A percentile compares a stretch with the other conserved stretches of the same genome.
These are phyloP conservation scores for Ascoidea tarda DNA, from an alignment of 805 yeast species.

Conservation along the genomic window DNA sequence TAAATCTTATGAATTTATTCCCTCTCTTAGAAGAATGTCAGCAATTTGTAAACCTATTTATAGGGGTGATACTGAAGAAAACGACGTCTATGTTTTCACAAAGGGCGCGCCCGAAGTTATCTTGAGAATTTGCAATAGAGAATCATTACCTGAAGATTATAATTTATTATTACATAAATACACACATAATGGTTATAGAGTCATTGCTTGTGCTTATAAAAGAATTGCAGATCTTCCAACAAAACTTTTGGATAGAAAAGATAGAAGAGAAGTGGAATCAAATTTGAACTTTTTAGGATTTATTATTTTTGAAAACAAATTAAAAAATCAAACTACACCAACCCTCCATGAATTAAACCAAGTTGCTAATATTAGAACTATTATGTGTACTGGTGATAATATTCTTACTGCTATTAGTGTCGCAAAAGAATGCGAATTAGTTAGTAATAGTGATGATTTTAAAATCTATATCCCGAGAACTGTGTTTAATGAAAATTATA, in stretches of 20 bases:
- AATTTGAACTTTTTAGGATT: constrained; percentile 72
- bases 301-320: constrained; percentile 81
- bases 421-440: constrained; percentile 67
- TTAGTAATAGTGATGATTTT: constrained; percentile 23
- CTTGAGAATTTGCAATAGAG: constrained; percentile 57
- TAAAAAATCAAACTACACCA: constrained; percentile 52
- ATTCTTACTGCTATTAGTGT: constrained; percentile 90
- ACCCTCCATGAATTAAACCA: constrained; percentile 41
- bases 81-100: constrained; percentile 39
- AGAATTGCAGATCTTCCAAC: constrained; percentile 19
- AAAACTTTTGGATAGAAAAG: constrained; percentile 35
- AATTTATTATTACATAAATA: constrained; percentile 65
- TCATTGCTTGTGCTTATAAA: constrained; percentile 84
- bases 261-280: constrained; percentile 51
- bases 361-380: constrained; percentile 62
- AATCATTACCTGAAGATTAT: constrained; percentile 60
- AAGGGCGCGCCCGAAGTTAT: constrained; percentile 98
- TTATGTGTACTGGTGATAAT: constrained; percentile 98
- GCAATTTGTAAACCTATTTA: constrained; percentile 45
- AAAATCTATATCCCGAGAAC: constrained; percentile 45
- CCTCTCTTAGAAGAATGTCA: constrained; percentile 82
- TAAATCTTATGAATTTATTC: constrained; percentile 65
- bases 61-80: constrained; percentile 13
- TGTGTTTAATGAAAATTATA: constrained; percentile 10
- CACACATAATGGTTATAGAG: constrained; percentile 90